phyloP scores from a whole-genome alignment of 345 rosid species.

The Euphorbia lathyris region DNA sequence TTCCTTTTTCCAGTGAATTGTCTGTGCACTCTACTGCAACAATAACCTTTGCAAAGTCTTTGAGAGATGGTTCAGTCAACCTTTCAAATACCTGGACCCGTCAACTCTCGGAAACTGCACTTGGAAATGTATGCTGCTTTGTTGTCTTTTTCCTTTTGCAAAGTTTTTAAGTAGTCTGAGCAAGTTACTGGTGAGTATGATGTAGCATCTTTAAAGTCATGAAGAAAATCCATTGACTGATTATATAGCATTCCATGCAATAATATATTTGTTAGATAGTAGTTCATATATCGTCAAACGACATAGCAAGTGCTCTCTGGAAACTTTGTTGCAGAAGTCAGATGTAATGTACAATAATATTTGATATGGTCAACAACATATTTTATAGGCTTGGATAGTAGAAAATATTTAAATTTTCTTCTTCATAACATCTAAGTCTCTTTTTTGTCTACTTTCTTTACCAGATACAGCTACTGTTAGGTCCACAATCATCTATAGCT shows the following conservation, averaged over 20 bases:
- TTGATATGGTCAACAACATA: background rate
- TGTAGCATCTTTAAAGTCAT: background rate
- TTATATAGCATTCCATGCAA: background rate
- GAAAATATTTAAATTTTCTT: slow-evolving; percentile 9
- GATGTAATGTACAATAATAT: background rate
- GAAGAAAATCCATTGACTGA: slow-evolving; percentile 5
- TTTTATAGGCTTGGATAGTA: slow-evolving; percentile 1
- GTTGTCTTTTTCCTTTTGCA: background rate
- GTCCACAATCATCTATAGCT: slow-evolving; percentile 67
- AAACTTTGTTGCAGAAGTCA: background rate
- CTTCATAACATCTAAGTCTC: slow-evolving; percentile 13
- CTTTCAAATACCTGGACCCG: slow-evolving; percentile 92
- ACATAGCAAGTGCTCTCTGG: background rate
- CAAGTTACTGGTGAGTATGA: background rate
- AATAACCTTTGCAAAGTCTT: slow-evolving; percentile 68
- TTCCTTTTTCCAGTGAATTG: slow-evolving; percentile 47
- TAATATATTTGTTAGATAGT: background rate
- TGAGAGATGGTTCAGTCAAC: slow-evolving; percentile 85
- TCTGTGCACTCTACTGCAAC: slow-evolving; percentile 82
- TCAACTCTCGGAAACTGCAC: slow-evolving; percentile 75
- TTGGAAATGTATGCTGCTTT: slow-evolving; percentile 67
- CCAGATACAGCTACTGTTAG: slow-evolving; percentile 77
- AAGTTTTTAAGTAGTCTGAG: background rate
- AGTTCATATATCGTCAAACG: background rate
- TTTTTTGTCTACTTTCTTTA: slow-evolving; percentile 9